Evolutionary conservation across 2,329 filamentous ascomycete genomes (phyloP).

Genomic region (Pseudonectria buxi): DNA sequence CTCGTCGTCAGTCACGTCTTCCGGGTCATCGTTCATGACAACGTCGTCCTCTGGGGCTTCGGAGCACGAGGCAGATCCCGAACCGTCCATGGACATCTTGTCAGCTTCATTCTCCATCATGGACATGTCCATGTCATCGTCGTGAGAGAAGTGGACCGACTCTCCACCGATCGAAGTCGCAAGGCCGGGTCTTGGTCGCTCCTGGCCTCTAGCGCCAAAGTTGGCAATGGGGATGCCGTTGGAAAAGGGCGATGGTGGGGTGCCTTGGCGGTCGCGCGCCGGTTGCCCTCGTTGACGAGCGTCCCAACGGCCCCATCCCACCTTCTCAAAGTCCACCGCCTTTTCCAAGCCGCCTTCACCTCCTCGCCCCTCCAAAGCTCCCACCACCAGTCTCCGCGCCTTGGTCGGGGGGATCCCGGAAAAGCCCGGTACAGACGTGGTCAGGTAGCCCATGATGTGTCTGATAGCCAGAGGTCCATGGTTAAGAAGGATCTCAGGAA

Average conservation of each 20-base stretch:
- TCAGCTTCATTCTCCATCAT: conserved; percentile 83
- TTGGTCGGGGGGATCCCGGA: conserved; percentile 82
- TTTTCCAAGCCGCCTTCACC: conserved; percentile 56
- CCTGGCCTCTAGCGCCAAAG: conserved; percentile 34
- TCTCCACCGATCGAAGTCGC: conserved; percentile 58
- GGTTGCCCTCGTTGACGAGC: conserved; percentile 66
- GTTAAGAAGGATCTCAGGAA: conserved; percentile 82
- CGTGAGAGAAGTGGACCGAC: conserved; percentile 70
- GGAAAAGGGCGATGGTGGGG: conserved; percentile 36
- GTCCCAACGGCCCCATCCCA: conserved; percentile 96
- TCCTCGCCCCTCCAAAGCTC: conserved; percentile 75
- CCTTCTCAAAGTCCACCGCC: conserved; percentile 84
- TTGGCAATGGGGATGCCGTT: conserved; percentile 52
- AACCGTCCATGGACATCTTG: conserved; percentile 82
- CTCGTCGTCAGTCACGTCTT: conserved; percentile 89
- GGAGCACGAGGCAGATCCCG: conserved; percentile 66
- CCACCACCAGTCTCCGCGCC: conserved; percentile 85
- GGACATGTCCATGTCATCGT: conserved; percentile 55
- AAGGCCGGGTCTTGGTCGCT: conserved; percentile 43
- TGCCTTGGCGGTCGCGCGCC: conserved; percentile 37
- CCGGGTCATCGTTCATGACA: conserved; percentile 66
- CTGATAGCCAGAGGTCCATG: conserved; percentile 91
- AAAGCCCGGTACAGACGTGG: conserved; percentile 87
- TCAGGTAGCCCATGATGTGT: conserved; percentile 91
- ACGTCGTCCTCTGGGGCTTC: conserved; percentile 64